A percentile compares a stretch with the other conserved stretches of the same genome.
Evolutionary conservation across 2,329 filamentous ascomycete species (phyloP).

Genomic region (Cercospora zeina): DNA sequence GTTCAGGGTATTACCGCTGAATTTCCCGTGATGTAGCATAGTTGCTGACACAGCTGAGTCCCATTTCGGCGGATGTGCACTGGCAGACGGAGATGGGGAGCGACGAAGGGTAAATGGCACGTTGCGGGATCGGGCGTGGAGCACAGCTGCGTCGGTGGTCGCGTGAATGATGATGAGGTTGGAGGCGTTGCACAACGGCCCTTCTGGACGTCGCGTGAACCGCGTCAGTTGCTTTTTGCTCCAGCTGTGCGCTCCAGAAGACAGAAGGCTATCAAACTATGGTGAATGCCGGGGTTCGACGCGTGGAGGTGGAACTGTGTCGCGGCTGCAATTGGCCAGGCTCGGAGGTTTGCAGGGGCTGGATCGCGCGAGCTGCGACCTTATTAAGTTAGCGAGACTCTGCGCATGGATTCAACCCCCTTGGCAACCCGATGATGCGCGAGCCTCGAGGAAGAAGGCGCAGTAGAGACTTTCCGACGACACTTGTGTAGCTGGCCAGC

Average conservation of each 20-base stretch:
- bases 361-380: slow-evolving; percentile 5
- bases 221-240: neutral
- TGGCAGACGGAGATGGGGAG: neutral
- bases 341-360: slow-evolving; percentile 1
- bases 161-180: neutral
- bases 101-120: neutral
- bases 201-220: neutral
- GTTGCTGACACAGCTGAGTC: neutral
- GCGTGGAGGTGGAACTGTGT: slow-evolving; percentile 5
- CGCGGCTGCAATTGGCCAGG: neutral
- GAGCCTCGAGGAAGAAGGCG: slow-evolving; percentile 9
- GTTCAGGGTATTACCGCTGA: slow-evolving; percentile 7
- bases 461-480: slow-evolving; percentile 5
- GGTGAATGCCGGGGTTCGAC: neutral
- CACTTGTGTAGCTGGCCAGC: neutral
- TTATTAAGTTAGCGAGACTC: neutral
- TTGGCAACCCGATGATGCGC: slow-evolving; percentile 10
- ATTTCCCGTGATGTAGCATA: neutral
- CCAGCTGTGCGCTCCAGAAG: neutral
- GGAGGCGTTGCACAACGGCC: neutral
- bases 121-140: neutral
- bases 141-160: neutral
- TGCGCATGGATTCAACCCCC: slow-evolving; percentile 2
- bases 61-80: neutral
- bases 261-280: neutral